Evolutionary conservation across 495 filamentous ascomycete species (phyloP), one percentile per base, ranked within the genome.

Genomic region (Immersiella caudata): DNA sequence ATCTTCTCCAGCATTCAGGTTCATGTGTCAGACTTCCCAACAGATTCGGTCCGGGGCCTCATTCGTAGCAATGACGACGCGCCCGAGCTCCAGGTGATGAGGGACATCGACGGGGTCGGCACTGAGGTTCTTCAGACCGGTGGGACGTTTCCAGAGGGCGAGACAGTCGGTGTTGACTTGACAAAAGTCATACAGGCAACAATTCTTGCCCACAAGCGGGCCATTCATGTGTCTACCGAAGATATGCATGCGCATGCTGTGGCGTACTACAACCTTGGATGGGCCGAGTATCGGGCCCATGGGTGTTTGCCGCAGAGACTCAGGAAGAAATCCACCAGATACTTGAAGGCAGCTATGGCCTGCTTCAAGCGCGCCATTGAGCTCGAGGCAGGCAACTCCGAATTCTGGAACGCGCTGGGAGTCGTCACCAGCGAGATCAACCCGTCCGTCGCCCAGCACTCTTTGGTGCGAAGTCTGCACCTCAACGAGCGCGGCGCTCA

Each of bases 361-460:
- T 96, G 93, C 76, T 99, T 99, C 86, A 99, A 98, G 79, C 85
- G 92, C 60, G 91, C 96, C 4, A 98, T 99, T 73, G 96, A 98
- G 77, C 80, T 97, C 1, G 95, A 99, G 75, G 90, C 96, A 7
- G 91, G 93, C 29, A 99, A 98, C 73, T 82, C 93, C 0, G 95
- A 99, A 71, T 99, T 98, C 77, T 99, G 95, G 95, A 97, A 97
- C 75, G 88, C 95, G 2, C 85, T 99, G 22, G 95, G 94, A 22
- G 93, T 97, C 7, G 91, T 91, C 18, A 98, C 95, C 1, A 91
- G 90, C 52, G 85, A 82, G 46, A 81, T 97, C 71, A 97, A 92
- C 73, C 90, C 93, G 0, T 90, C 90, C 65, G 91, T 98, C 1
- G 88, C 96, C 0, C 95, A 99, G 78, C 95, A 99, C 78, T 86